These are phyloP conservation scores for Boletus speciosus DNA, from an alignment of 768 basidiomycete species.

Conservation along the genomic window DNA sequence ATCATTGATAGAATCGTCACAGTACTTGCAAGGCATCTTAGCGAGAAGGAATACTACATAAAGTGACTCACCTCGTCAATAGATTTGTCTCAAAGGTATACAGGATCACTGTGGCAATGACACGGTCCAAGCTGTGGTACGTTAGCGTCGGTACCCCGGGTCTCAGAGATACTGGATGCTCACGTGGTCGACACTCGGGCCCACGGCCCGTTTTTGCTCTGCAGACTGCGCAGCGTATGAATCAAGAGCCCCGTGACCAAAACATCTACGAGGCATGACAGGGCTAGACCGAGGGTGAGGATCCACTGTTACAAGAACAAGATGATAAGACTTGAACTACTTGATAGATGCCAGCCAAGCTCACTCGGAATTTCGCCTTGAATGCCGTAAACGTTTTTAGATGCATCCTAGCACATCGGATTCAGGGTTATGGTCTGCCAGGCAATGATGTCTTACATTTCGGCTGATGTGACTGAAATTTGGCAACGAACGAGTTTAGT, in stretches of 20 bases:
- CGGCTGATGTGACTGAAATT: conserved; percentile 25
- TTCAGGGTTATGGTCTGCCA: neutral
- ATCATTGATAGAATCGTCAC: conserved; percentile 41
- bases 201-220: conserved; percentile 33
- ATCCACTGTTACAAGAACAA: conserved; percentile 36
- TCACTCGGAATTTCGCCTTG: conserved; percentile 22
- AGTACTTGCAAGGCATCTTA: conserved; percentile 26
- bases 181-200: conserved; percentile 34
- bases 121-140: conserved; percentile 39
- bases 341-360: neutral
- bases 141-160: neutral
- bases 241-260: conserved; percentile 46
- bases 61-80: conserved; percentile 39
- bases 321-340: neutral
- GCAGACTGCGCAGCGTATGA: conserved; percentile 39
- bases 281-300: conserved; percentile 48
- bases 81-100: conserved; percentile 54
- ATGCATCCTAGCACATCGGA: conserved; percentile 19
- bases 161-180: neutral
- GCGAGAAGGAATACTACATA: neutral
- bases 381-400: conserved; percentile 24
- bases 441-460: conserved; percentile 24
- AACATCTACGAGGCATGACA: conserved; percentile 49
- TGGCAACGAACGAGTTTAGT: conserved; percentile 13
- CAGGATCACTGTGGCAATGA: conserved; percentile 45